Conservation (phyloP, 2,329 filamentous ascomycete genomes). For the Uncinocarpus reesii region DNA sequence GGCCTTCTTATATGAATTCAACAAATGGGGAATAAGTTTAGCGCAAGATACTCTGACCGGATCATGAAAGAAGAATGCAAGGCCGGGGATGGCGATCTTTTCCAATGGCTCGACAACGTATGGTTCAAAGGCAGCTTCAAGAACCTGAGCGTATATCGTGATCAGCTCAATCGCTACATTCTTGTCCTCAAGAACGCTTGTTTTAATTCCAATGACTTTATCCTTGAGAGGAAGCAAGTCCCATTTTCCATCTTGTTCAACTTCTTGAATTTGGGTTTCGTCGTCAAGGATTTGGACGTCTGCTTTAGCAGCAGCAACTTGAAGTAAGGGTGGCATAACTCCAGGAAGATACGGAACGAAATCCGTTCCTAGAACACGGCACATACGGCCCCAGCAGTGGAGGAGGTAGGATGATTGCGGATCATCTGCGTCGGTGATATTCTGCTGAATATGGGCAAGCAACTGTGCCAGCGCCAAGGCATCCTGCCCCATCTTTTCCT, state of each 20-base stretch:
- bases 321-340: conserved; percentile 87
- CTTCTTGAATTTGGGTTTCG: conserved; percentile 82
- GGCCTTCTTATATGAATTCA: conserved; percentile 88
- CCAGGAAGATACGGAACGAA: conserved; percentile 86
- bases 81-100: conserved; percentile 83
- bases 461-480: conserved; percentile 79
- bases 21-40: conserved; percentile 82
- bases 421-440: conserved; percentile 82
- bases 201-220: conserved; percentile 97
- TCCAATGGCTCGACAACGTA: conserved; percentile 92
- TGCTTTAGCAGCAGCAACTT: conserved; percentile 86
- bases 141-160: conserved; percentile 89
- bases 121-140: conserved; percentile 84
- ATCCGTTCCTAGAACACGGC: conserved; percentile 77
- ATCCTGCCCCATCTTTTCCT: conserved; percentile 80
- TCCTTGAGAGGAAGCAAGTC: conserved; percentile 93
- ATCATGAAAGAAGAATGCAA: conserved; percentile 99
- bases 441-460: conserved; percentile 74
- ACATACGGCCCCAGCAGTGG: conserved; percentile 99
- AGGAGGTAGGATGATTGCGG: conserved; percentile 94
- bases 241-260: conserved; percentile 94
- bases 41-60: conserved; percentile 90
- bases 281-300: conserved; percentile 95
- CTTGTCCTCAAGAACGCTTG: conserved; percentile 93
- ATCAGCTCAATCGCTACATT: conserved; percentile 99